Percentiles rank a stretch among this genome's conserved stretches.
Conservation (phyloP, 2,329 filamentous ascomycete genomes). For the Penicillium brasilianum region DNA sequence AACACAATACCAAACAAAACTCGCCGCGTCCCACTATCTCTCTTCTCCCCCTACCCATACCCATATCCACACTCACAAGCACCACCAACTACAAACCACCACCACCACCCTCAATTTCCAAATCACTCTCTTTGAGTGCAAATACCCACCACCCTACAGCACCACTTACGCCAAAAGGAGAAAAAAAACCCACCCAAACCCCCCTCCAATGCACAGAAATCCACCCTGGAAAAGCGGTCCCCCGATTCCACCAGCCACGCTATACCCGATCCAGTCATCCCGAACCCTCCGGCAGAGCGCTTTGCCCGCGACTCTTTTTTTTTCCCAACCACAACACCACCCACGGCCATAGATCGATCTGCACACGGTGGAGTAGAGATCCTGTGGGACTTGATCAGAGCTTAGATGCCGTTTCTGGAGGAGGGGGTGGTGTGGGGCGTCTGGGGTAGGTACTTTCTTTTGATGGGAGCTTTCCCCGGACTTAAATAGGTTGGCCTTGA, state of each 20-base stretch:
- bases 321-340: too few species aligned
- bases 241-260: conserved; percentile 2
- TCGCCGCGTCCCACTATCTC: too few species aligned
- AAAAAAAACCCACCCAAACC: too few species aligned
- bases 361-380: conserved; percentile 16
- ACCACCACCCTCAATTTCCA: too few species aligned
- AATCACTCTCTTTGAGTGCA: too few species aligned
- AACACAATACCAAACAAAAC: too few species aligned
- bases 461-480: background rate
- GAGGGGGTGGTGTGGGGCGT: conserved; percentile 19
- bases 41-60: too few species aligned
- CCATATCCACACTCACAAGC: too few species aligned
- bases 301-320: conserved; percentile 17
- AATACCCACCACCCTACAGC: background rate
- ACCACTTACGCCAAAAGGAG: too few species aligned
- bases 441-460: conserved; percentile 6
- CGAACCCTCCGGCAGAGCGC: conserved; percentile 20
- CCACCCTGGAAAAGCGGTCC: conserved; percentile 10
- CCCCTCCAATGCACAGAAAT: background rate
- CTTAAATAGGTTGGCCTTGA: background rate
- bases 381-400: conserved; percentile 10
- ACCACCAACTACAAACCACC: too few species aligned
- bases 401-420: conserved; percentile 7
- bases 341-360: too few species aligned
- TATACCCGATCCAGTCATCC: background rate